A percentile compares a stretch with the other conserved stretches of the same genome.
phyloP scores from a whole-genome alignment of 805 yeast species.

The Suhomyces sp. region DNA sequence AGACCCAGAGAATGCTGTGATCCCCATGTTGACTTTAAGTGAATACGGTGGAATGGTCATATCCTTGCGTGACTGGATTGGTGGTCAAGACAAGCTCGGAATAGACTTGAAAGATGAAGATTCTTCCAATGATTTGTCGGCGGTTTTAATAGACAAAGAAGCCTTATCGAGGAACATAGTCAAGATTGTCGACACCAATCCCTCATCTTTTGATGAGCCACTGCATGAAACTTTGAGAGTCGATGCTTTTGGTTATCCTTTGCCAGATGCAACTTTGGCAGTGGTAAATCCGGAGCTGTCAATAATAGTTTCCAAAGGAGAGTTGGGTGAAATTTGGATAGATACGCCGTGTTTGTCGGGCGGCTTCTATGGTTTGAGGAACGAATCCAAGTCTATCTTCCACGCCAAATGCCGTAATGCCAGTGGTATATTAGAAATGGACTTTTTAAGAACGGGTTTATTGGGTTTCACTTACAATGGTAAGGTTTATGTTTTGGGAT shows the following conservation, averaged over 20 bases:
- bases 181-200: constrained; percentile 58
- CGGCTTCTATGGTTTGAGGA: constrained; percentile 75
- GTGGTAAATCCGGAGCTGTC: constrained; percentile 92
- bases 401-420: constrained; percentile 79
- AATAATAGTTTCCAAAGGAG: constrained; percentile 65
- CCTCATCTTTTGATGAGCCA: constrained; percentile 46
- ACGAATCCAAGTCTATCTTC: constrained; percentile 67
- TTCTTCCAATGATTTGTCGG: constrained; percentile 47
- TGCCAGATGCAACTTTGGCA: constrained; percentile 92
- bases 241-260: constrained; percentile 90
- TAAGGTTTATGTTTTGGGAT: constrained; percentile 81
- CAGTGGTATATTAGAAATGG: constrained; percentile 66
- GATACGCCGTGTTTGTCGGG: constrained; percentile 89
- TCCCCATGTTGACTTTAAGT: constrained; percentile 83
- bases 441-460: constrained; percentile 85
- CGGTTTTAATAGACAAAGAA: constrained; percentile 68
- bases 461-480: constrained; percentile 88
- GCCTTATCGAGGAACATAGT: constrained; percentile 72
- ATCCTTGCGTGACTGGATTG: constrained; percentile 88
- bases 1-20: constrained; percentile 68
- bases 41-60: constrained; percentile 97
- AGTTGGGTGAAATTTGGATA: constrained; percentile 97
- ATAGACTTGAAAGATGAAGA: constrained; percentile 38
- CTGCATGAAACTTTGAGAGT: constrained; percentile 53
- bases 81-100: constrained; percentile 62